Base-by-base conservation (phyloP, 441 rosid genomes). In the Geranium incanum region DNA sequence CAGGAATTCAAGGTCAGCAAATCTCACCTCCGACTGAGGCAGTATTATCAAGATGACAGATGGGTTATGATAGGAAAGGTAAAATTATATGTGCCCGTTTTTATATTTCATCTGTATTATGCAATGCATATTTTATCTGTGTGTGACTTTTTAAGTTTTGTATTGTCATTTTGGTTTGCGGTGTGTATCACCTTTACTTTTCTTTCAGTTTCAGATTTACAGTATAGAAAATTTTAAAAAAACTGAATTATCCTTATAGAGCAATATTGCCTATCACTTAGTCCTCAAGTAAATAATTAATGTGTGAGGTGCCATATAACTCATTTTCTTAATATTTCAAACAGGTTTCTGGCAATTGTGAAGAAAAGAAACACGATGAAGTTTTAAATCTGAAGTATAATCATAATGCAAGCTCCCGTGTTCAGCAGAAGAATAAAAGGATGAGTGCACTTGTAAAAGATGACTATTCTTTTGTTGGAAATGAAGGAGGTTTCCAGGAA, bases 1-100 rank as follows among this genome's bases (percentile, higher is more conserved):
- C 37, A 82, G 63, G 86, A 88, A 75, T 73, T 90, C 72, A 82
- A 71, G 79, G 88, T 81, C 66, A 65, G 76, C 36, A 84, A 75
- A 79, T 78, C 73, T 74, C 75, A 85, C 65, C 80, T 86, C 43
- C 84, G 96, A 45, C 71, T 77, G 64, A 82, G 97, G 75, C 96
- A 83, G 75, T 86, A 87, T 67, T 92, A 96, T 96, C 82, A 87
- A 77, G 83, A 85, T 65, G 77, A 80, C 19, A 73, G 79, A 72
- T 88, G 98, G 98, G 59, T 76, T 69, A 82, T 83, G 74, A 81
- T 90, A 15, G 87, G 90, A 18, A 86, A 86, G 95, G 94, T 92
- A 88, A 66, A 65, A 68, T 39, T 28, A 43, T 73, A 55, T 13
- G 28, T 64, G 74, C 69, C 21, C 48, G 28, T 70, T 11, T 23